Evolutionary conservation across 2,329 filamentous ascomycete species (phyloP), one percentile per base, ranked within the genome.

Genomic region (Scedosporium minutisporum): DNA sequence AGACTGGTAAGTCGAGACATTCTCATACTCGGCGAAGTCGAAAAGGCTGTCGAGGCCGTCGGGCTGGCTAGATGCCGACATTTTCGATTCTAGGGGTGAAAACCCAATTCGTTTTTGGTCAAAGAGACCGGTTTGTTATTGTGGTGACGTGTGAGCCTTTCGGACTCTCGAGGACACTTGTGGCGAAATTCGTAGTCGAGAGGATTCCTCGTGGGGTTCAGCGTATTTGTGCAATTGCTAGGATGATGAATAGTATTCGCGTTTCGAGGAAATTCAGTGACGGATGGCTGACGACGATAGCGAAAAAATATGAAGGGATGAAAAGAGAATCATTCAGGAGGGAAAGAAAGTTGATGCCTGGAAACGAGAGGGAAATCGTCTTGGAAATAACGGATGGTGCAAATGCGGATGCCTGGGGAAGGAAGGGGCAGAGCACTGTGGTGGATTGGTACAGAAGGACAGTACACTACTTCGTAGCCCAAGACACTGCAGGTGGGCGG

Each of bases 11-110:
- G 78, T 77, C 58, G 71, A 67, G 61, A 83, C 73, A 66, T 79
- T 79, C 70, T 88, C 86, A 74, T 88, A 90, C 67, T 84, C 82
- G 64, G 82, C 79, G 63, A 87, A 78, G 68, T 87, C 84, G 71
- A 87, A 75, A 57, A 87, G 75, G 38, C 81, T 80, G 68, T 87
- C 85, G 67, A 85, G 71, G 63, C 80, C 77, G 68, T 81, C 77
- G 66, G 77, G 77, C 64, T 77, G 74, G 68, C 71, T 73, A 61
- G 78, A 73, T 66, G 70, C 70, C 70, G 75, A 74, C 75, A 77
- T 77, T 60, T 64, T 70, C 65, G 53, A 61, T n/a, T 7, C n/a
- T 23, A 25, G n/a, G 38, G 23, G 25, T 58, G 27, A 16, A 41
- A 42, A 55, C 18, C 21, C 51, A 14, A 29, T 23, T 55, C 25